Evolutionary conservation across 495 filamentous ascomycete species (phyloP).

Genomic region (Aspergillus nanangensis): DNA sequence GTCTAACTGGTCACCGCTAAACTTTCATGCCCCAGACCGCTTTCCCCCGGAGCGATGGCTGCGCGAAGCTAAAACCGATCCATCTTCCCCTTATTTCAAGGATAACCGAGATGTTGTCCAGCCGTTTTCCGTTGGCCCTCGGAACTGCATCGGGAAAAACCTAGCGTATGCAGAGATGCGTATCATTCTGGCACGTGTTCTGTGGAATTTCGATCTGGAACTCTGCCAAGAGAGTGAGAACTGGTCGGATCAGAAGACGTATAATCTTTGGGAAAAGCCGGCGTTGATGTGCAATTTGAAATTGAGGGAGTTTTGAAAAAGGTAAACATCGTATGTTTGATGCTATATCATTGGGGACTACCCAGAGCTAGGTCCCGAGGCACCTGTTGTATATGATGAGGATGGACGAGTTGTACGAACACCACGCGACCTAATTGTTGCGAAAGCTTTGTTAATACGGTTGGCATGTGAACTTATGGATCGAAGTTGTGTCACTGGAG

Average conservation of each 20-base stretch:
- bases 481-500: too few species aligned
- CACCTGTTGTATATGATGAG: too few species aligned
- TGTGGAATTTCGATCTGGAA: constrained; percentile 14
- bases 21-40: constrained; percentile 1
- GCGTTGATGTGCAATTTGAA: constrained; percentile 8
- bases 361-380: too few species aligned
- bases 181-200: constrained; percentile 7
- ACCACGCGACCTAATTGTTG: too few species aligned
- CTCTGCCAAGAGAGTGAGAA: constrained; percentile 5
- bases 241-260: constrained; percentile 10
- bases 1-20: neutral
- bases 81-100: constrained; percentile 1
- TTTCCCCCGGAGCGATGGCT: constrained; percentile 4
- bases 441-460: too few species aligned
- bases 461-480: too few species aligned
- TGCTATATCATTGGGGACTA: too few species aligned
- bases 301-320: too few species aligned
- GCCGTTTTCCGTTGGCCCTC: constrained; percentile 10
- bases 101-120: constrained; percentile 6
- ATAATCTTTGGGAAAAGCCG: constrained; percentile 13
- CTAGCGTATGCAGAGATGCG: constrained; percentile 18
- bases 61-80: neutral
- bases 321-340: too few species aligned
- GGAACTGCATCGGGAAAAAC: constrained; percentile 7
- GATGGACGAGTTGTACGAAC: too few species aligned